A percentile compares a stretch with the other conserved stretches of the same genome.
These are phyloP conservation scores for Canavalia gladiata DNA, from an alignment of 306 rosid species.

Conservation along the genomic window DNA sequence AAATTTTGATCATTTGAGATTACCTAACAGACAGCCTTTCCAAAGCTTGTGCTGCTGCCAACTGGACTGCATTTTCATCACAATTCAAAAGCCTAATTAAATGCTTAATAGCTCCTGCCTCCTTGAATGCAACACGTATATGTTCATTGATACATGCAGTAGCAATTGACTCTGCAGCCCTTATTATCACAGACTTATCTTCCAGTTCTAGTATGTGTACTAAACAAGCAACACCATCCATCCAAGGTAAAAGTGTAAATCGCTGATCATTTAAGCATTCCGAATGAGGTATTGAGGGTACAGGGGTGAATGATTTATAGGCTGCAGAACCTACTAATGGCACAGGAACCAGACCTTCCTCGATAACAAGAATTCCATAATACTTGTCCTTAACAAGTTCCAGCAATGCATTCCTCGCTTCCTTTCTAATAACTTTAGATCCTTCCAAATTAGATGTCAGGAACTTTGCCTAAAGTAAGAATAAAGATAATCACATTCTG, in stretches of 20 bases:
- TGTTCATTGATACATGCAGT: slow-evolving; percentile 83
- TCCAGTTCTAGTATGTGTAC: slow-evolving; percentile 78
- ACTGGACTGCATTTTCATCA: slow-evolving; percentile 59
- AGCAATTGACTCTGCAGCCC: slow-evolving; percentile 80
- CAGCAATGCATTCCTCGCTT: slow-evolving; percentile 85
- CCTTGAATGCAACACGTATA: slow-evolving; percentile 83
- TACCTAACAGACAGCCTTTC: slow-evolving; percentile 88
- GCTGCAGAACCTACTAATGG: slow-evolving; percentile 84
- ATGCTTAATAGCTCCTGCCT: slow-evolving; percentile 86
- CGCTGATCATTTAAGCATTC: slow-evolving; percentile 54
- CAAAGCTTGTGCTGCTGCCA: slow-evolving; percentile 70
- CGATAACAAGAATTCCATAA: slow-evolving; percentile 78
- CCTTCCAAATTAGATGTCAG: slow-evolving; percentile 59
- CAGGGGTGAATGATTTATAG: slow-evolving; percentile 78
- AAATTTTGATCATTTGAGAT: slow-evolving; percentile 11
- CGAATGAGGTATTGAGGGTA: slow-evolving; percentile 47
- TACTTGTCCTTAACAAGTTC: slow-evolving; percentile 78
- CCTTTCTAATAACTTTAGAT: slow-evolving; percentile 73
- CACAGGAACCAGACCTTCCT: slow-evolving; percentile 92
- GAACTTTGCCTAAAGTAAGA: slow-evolving; percentile 69
- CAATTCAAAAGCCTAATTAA: slow-evolving; percentile 66
- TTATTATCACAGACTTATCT: slow-evolving; percentile 66
- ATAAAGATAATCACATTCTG: slow-evolving; percentile 36
- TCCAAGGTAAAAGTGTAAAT: slow-evolving; percentile 79
- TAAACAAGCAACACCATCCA: slow-evolving; percentile 91